Evolutionary conservation across 148 eudicot species (phyloP), one percentile per base, ranked within the genome.

Genomic region (Vaccinium corymbosum): DNA sequence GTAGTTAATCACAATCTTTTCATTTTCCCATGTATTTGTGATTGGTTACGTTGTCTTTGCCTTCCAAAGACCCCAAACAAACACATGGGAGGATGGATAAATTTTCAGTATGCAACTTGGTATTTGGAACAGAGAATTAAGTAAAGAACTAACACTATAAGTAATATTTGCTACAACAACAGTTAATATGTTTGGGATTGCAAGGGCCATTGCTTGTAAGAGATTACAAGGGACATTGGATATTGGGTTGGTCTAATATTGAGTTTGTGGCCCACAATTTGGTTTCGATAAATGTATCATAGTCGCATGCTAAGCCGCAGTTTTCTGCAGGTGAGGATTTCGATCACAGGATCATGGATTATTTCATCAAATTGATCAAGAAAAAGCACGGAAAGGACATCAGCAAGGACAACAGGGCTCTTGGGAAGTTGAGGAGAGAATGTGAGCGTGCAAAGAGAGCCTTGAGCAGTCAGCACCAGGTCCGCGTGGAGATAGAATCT

Each of bases 271-370:
- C 38, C 22, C 35, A 35, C 51, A 38, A 38, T 38, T 73, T 38
- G 20, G 77, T 73, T 5, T 17, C 8, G 42, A 42, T 38, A 48
- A 3, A n/a, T 48, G 51, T 49, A 10, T 51, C 6, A 52, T 14
- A 22, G 74, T 59, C 20, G 51, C 38, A 82, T 57, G 22, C 27
- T 84, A 12, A 64, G 56, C 64, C 29, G 56, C 27, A 35, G 9
- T 84, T 80, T 22, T 42, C 19, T 80, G 62, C 87, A 89, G 91
- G 91, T 83, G 91, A 89, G 91, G 91, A 89, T 68, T 89, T 89
- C 81, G 91, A 89, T 25, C 91, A 89, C 48, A 89, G 91, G 84
- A 73, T 89, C 25, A 89, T 89, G 91, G 91, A 89, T 29, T 89
- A 89, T 68, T 89, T 89, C 82, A 89, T 89, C 77, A 89, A 89